Percentiles rank a stretch among this genome's conserved stretches.
Conservation (phyloP, 2,329 filamentous ascomycete species). For the Diaporthe eres region DNA sequence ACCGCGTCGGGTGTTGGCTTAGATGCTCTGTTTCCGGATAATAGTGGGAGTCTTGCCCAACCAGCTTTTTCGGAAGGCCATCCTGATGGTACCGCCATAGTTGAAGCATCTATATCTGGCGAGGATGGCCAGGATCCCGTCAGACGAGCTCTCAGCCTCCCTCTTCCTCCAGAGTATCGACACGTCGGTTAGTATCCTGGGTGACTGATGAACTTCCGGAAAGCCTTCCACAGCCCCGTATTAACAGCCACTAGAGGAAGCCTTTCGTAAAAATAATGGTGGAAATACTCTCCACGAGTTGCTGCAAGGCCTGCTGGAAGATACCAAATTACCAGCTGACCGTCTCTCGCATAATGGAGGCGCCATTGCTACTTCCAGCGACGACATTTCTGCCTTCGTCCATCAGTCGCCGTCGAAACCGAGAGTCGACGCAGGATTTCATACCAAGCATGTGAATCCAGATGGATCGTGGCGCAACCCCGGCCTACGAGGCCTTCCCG, state of each 20-base stretch:
- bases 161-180: slow-evolving; percentile 1
- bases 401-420: background rate
- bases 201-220: background rate
- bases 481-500: background rate
- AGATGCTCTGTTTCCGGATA: background rate
- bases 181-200: background rate
- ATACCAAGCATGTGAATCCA: no score
- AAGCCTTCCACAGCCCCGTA: background rate
- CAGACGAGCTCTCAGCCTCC: background rate
- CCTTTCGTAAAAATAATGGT: background rate
- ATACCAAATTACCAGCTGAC: background rate
- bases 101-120: background rate
- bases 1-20: no score
- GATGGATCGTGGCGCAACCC: background rate
- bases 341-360: background rate
- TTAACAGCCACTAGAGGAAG: background rate
- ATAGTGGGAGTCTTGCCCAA: background rate
- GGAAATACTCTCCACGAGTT: background rate
- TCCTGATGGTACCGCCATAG: background rate
- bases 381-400: background rate
- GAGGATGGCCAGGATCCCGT: background rate
- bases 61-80: background rate
- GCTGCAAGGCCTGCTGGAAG: background rate
- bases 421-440: no score
- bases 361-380: background rate